Evolutionary conservation across 306 rosid species (phyloP).

Genomic region (Neltuma alba): DNA sequence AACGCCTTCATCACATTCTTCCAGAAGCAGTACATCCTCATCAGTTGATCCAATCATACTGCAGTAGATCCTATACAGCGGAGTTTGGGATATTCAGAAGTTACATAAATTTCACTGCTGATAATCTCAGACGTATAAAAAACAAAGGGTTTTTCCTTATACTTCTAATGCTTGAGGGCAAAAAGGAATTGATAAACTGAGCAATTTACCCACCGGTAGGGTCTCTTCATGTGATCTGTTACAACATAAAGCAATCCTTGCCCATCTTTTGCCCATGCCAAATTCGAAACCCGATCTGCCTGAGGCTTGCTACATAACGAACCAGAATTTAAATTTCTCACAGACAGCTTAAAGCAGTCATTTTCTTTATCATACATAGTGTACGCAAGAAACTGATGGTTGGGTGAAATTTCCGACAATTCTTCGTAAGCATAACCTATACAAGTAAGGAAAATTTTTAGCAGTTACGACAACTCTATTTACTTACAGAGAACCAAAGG

Average conservation of each 20-base stretch:
- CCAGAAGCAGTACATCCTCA: conserved; percentile 78
- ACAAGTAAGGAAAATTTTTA: conserved; percentile 22
- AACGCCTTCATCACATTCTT: conserved; percentile 71
- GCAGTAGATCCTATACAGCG: conserved; percentile 64
- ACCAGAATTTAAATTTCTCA: conserved; percentile 93
- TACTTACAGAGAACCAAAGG: neutral
- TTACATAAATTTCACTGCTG: conserved; percentile 12
- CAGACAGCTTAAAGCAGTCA: conserved; percentile 74
- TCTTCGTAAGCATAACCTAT: conserved; percentile 94
- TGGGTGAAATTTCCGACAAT: conserved; percentile 81
- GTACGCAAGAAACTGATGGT: conserved; percentile 87
- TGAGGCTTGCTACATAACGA: conserved; percentile 89
- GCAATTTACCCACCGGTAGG: conserved; percentile 58
- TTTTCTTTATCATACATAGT: conserved; percentile 92
- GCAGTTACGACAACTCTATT: conserved; percentile 20
- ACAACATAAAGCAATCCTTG: conserved; percentile 89
- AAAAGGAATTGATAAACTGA: neutral
- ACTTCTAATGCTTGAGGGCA: neutral
- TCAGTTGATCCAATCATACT: conserved; percentile 89
- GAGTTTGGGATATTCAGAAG: conserved; percentile 13
- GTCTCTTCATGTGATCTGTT: conserved; percentile 77
- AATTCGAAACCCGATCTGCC: conserved; percentile 72
- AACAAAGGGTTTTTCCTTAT: neutral
- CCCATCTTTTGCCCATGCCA: conserved; percentile 94
- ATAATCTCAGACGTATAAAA: conserved; percentile 19